phyloP scores from a whole-genome alignment of 257 asterid genomes.

The Asclepias syriaca region DNA sequence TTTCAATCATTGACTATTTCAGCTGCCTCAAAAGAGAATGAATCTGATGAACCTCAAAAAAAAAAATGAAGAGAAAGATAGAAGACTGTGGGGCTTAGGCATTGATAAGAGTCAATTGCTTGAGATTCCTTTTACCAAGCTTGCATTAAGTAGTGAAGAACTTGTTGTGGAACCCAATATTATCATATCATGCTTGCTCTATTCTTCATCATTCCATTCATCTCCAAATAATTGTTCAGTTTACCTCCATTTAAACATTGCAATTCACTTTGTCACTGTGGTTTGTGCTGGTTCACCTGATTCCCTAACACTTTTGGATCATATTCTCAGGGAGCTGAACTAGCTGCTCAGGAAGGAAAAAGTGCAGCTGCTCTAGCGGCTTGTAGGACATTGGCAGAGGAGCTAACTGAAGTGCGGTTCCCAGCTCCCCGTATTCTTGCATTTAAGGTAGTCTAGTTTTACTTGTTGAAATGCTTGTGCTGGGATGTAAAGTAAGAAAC shows the following conservation, averaged over 20 bases:
- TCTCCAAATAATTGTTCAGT: background rate
- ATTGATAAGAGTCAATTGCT: background rate
- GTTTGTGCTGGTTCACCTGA: background rate
- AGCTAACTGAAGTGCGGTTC: constrained; percentile 86
- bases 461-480: constrained; percentile 9
- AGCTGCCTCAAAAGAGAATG: background rate
- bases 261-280: background rate
- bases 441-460: constrained; percentile 55
- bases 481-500: background rate
- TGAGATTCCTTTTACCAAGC: background rate
- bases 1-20: background rate
- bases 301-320: constrained; percentile 15
- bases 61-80: too few species aligned
- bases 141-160: background rate
- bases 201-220: background rate
- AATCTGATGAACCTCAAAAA: background rate
- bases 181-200: background rate
- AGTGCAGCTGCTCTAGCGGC: constrained; percentile 98
- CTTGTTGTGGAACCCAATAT: background rate
- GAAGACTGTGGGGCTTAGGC: background rate
- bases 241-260: background rate
- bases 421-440: constrained; percentile 99
- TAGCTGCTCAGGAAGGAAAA: constrained; percentile 80
- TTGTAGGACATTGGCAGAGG: constrained; percentile 97
- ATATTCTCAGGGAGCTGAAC: constrained; percentile 83